A percentile compares a stretch with the other conserved stretches of the same genome.
Conservation (phyloP, 164 flowering plant species). For the Magnolia changhungtana region DNA sequence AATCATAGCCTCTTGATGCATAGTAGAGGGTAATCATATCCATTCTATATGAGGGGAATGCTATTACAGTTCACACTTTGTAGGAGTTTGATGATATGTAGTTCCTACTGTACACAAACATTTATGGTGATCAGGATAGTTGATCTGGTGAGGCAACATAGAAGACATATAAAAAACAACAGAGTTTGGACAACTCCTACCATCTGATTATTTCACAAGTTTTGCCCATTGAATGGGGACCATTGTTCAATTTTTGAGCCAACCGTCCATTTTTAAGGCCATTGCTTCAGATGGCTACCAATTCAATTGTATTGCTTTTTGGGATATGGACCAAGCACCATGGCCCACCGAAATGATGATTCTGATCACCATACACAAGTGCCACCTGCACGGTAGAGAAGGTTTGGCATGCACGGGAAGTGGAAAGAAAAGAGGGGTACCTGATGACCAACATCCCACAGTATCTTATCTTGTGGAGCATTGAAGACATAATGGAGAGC, state of each 20-base stretch:
- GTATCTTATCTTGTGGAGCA: constrained; percentile 70
- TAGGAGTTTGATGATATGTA: neutral
- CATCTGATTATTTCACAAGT: neutral
- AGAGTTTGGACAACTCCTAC: neutral
- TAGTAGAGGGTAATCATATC: too few species aligned
- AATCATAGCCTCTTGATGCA: too few species aligned
- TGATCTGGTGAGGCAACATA: too few species aligned
- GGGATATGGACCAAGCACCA: too few species aligned
- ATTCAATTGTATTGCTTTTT: too few species aligned
- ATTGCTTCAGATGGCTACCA: too few species aligned
- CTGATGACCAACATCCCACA: constrained; percentile 99
- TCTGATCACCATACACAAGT: neutral
- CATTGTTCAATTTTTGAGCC: neutral
- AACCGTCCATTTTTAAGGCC: neutral
- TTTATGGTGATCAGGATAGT: too few species aligned
- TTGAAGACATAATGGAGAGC: constrained; percentile 96
- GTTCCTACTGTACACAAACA: neutral
- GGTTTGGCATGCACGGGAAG: neutral
- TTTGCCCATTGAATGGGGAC: neutral
- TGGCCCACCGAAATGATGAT: neutral
- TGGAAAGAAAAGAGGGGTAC: constrained; percentile 26
- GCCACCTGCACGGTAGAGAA: neutral
- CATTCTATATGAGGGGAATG: neutral
- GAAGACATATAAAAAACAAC: too few species aligned
- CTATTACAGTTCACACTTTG: neutral